Percentiles rank a stretch among this genome's conserved stretches.
phyloP scores from a whole-genome alignment of 2,329 filamentous ascomycete genomes.

The Paramyrothecium roridum region DNA sequence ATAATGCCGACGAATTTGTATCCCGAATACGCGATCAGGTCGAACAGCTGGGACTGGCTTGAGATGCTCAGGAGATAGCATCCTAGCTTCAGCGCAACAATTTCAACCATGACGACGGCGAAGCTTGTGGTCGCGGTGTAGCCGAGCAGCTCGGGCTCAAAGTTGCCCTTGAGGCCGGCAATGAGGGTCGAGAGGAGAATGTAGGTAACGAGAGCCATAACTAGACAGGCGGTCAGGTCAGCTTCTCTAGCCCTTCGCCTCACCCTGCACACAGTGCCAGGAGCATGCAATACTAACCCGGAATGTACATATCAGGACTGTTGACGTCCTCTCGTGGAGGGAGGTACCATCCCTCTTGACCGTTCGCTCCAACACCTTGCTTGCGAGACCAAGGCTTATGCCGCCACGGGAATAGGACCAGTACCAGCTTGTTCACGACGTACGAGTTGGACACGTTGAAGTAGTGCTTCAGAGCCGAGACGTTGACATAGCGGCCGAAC shows the following conservation, averaged over 20 bases:
- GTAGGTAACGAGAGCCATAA: conserved; percentile 97
- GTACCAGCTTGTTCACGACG: conserved; percentile 86
- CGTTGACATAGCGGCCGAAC: conserved; percentile 76
- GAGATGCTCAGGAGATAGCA: conserved; percentile 93
- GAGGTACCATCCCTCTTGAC: conserved; percentile 75
- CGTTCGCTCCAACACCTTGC: conserved; percentile 68
- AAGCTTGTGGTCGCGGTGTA: conserved; percentile 83
- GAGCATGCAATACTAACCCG: conserved; percentile 38
- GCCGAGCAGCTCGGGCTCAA: conserved; percentile 90
- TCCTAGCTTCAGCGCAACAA: conserved; percentile 84
- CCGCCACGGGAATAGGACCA: conserved; percentile 96
- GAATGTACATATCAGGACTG: conserved; percentile 99
- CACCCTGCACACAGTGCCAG: not conserved
- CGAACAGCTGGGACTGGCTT: conserved; percentile 88
- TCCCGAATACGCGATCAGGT: conserved; percentile 92
- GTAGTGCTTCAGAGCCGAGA: conserved; percentile 94
- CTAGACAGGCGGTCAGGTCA: conserved; percentile 29
- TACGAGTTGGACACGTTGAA: conserved; percentile 99
- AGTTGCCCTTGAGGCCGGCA: conserved; percentile 84
- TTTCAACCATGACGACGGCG: conserved; percentile 81
- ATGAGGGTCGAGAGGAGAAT: conserved; percentile 90
- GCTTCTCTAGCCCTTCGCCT: not conserved
- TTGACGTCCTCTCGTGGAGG: conserved; percentile 95
- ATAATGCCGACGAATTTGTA: conserved; percentile 99
- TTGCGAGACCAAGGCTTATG: conserved; percentile 97